Evolutionary conservation across 148 eudicot genomes (phyloP), one percentile per base, ranked within the genome.

Genomic region (Linanthus parryae): DNA sequence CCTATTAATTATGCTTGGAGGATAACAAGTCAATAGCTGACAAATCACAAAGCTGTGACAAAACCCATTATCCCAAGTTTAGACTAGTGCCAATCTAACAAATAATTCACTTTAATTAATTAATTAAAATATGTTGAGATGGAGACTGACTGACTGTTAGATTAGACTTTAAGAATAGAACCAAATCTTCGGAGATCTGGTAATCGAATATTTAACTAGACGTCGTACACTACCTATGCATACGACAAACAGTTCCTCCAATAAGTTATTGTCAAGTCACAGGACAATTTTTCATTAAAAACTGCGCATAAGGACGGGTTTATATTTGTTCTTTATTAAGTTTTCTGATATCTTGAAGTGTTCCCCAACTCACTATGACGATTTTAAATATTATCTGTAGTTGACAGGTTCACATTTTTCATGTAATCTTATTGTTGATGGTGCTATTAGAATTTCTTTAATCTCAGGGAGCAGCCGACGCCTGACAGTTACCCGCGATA

Each of bases 311-410:
- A 24, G 51, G 17, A 46, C 31, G 30, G 31, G 16, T 46, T 46
- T 12, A 33, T 23, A 29, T 46, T 24, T 24, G 5, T 46, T 46
- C 24, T 10, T 24, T 24, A 46, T 24, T 24, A 46, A 24, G 16
- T 46, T 21, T 0, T 25, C n/a, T n/a, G n/a, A n/a, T n/a, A n/a
- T n/a, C n/a, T n/a, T n/a, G n/a, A 23, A 46, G 31, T 46, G 30
- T 9, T 24, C 14, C 31, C 51, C 53, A 46, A 58, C 35, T 45
- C 62, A 58, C 46, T 23, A 26, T 58, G 53, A 26, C 35, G 53
- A 26, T 24, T 57, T 57, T 57, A 9, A 7, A 6, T 11, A 18
- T 8, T 16, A 21, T 45, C 13, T 37, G 31, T 46, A 12, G 40
- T 56, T 44, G 48, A 42, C 61, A 38, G 35, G 47, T 45, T 48